Conservation (phyloP, 805 yeast genomes). For the Sugiyamaella floridensis region DNA sequence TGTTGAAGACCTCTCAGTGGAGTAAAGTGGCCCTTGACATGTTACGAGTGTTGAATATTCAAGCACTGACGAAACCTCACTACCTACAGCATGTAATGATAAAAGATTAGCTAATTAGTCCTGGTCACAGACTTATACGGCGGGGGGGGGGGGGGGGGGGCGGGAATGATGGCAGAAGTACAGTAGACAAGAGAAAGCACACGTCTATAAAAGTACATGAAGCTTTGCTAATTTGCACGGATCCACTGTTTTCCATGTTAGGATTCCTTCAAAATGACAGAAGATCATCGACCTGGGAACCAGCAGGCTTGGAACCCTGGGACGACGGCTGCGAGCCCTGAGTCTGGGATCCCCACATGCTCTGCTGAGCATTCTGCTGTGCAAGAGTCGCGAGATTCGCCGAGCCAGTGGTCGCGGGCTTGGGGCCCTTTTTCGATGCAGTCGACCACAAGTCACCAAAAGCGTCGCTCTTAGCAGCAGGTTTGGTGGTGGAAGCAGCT, state of each 20-base stretch:
- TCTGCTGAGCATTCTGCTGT: conserved; percentile 24
- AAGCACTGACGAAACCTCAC: not conserved
- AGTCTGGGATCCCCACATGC: conserved; percentile 22
- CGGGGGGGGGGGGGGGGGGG: too few relatives aligned
- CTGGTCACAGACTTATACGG: too few relatives aligned
- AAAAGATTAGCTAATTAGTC: too few relatives aligned
- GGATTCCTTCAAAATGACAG: not conserved
- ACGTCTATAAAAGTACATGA: too few relatives aligned
- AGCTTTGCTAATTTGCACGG: too few relatives aligned
- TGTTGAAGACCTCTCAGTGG: not conserved
- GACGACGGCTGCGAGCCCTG: not conserved
- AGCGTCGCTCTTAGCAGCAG: conserved; percentile 26
- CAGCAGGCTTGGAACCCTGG: not conserved
- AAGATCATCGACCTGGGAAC: conserved; percentile 1
- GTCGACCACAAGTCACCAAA: conserved; percentile 36
- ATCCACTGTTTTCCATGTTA: too few relatives aligned
- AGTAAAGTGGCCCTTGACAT: not conserved
- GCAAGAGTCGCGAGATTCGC: conserved; percentile 22
- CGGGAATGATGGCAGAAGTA: too few relatives aligned
- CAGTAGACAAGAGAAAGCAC: too few relatives aligned
- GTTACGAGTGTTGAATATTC: not conserved
- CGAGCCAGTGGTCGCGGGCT: conserved; percentile 5
- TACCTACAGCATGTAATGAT: too few relatives aligned
- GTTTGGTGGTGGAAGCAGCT: conserved; percentile 15
- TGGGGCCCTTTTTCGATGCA: conserved; percentile 23